Conservation (phyloP, 148 eudicot species). For the Persicaria tinctoria region DNA sequence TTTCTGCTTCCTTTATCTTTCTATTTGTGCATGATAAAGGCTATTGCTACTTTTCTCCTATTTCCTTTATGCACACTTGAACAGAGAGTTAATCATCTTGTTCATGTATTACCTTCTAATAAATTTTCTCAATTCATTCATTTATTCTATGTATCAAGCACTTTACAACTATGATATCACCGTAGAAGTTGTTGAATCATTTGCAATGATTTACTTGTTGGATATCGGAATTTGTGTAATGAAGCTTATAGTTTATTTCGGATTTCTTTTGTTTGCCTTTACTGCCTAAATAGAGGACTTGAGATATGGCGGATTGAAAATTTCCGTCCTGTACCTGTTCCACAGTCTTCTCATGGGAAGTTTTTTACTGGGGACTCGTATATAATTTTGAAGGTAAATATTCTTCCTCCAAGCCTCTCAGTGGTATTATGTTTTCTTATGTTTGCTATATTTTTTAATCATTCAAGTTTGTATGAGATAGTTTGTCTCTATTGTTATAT, state of each 20-base stretch:
- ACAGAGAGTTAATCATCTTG: neutral
- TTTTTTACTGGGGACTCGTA: slow-evolving; percentile 88
- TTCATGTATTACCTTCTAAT: too few relatives aligned
- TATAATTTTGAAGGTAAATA: slow-evolving; percentile 47
- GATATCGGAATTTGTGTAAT: neutral
- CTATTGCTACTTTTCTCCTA: too few relatives aligned
- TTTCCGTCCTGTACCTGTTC: slow-evolving; percentile 59
- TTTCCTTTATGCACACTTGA: too few relatives aligned
- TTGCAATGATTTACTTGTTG: neutral
- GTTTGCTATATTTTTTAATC: neutral
- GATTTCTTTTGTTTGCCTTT: slow-evolving; percentile 27
- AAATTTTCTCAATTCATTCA: too few relatives aligned
- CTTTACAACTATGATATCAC: neutral
- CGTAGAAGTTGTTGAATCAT: neutral
- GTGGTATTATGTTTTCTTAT: neutral
- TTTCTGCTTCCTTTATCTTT: too few relatives aligned
- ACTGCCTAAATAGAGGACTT: slow-evolving; percentile 51
- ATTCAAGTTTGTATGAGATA: too few relatives aligned
- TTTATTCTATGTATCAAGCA: neutral
- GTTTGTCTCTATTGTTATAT: too few relatives aligned
- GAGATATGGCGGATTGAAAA: slow-evolving; percentile 97
- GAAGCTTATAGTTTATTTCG: neutral
- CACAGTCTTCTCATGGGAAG: slow-evolving; percentile 63
- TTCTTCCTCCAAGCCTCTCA: neutral
- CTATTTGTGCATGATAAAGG: too few relatives aligned